Evolutionary conservation across 2,329 filamentous ascomycete species (phyloP), one percentile per base, ranked within the genome.

Genomic region (Eurotiales sp.): DNA sequence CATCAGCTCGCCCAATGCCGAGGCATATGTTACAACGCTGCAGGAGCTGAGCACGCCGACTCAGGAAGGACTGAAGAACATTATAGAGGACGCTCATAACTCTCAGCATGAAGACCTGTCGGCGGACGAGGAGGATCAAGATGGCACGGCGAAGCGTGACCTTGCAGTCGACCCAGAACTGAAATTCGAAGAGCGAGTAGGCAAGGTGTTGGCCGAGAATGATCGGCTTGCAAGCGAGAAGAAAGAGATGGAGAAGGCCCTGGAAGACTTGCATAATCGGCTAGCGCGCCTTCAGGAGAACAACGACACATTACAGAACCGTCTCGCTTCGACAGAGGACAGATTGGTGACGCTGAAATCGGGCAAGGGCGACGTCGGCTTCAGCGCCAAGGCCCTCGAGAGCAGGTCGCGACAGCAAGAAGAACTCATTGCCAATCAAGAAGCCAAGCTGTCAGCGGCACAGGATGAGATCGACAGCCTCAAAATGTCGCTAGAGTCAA

Each of bases 361-460:
- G n/a, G 72, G 72, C 14, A 72, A 74, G 48, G 71, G 69, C 8
- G 72, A 73, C 40, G 52, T 67, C 72, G 66, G 80, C 72, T 63
- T 77, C 72, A 70, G 68, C 55, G 66, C 64, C 46, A 72, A 68
- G 57, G 67, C 67, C 1, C 53, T 72, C 30, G 69, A 68, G 68
- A 76, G 54, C 71, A 86, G 58, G 75, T 84, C 70, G 4, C 66
- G 69, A 29, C 71, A 89, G 59, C 83, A 87, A 60, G 84, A 88
- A 64, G 78, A 85, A 52, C 74, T 89, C 45, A 90, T 91, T 61
- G 82, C 83, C 34, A 79, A 76, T 21, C 81, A 89, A 58, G 87
- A 91, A 64, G 77, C 79, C 17, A 80, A 87, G 58, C 70, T 85
- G 10, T 80, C 86, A 51, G 74, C 78, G 27, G 60, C 69, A 25